Percentiles rank a stretch among this genome's conserved stretches.
These are phyloP conservation scores for Cichorium intybus DNA, from an alignment of 140 eudicot genomes.

Conservation along the genomic window DNA sequence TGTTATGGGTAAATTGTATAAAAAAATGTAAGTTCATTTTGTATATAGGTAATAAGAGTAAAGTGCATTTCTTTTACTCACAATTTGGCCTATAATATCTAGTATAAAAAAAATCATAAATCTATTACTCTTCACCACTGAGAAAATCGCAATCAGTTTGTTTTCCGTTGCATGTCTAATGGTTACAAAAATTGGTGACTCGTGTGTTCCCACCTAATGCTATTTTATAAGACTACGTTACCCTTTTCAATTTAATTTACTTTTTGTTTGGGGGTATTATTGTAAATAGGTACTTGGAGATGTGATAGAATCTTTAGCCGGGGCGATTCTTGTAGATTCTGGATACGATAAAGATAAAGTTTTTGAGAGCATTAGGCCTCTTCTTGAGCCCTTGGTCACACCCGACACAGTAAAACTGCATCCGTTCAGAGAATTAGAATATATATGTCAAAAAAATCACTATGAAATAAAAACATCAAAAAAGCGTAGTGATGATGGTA, in stretches of 20 bases:
- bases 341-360: constrained; percentile 59
- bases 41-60: no score
- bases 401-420: constrained; percentile 66
- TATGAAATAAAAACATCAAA: constrained; percentile 23
- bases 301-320: constrained; percentile 80
- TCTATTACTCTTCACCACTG: no score
- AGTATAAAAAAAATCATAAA: no score
- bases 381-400: constrained; percentile 75
- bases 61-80: no score
- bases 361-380: constrained; percentile 60
- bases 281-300: constrained; percentile 77
- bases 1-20: neutral
- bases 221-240: no score
- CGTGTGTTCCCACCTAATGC: no score
- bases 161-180: no score
- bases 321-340: constrained; percentile 79
- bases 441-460: constrained; percentile 43
- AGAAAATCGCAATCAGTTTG: no score
- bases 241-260: neutral
- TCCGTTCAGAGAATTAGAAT: constrained; percentile 56
- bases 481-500: constrained; percentile 35
- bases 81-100: no score
- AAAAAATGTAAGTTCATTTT: neutral
- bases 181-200: no score
- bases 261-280: neutral